phyloP scores from a whole-genome alignment of 139 green algal species.

The Haematococcus sp. region DNA sequence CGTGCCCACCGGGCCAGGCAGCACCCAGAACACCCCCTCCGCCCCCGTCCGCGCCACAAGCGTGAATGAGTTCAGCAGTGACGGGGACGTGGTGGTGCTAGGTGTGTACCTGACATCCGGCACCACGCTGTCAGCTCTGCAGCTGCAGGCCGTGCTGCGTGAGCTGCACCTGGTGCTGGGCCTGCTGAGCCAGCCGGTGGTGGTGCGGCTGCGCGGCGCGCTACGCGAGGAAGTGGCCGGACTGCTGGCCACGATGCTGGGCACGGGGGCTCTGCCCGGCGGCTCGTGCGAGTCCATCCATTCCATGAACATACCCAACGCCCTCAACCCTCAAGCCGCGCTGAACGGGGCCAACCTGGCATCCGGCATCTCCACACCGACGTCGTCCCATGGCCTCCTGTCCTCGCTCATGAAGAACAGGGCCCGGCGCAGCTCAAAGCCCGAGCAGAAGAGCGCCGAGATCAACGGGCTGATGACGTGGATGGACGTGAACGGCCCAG shows the following conservation, averaged over 20 bases:
- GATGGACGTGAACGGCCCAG: too few relatives aligned
- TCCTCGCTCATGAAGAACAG: too few relatives aligned
- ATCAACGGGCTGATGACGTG: too few relatives aligned
- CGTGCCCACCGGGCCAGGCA: background rate
- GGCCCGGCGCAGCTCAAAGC: too few relatives aligned
- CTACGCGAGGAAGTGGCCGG: background rate
- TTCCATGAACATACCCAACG: too few relatives aligned
- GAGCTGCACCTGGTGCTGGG: constrained; percentile 14
- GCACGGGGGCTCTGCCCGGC: background rate
- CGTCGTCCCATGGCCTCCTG: too few relatives aligned
- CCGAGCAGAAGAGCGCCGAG: too few relatives aligned
- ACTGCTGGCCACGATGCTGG: background rate
- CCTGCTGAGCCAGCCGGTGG: background rate
- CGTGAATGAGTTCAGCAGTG: too few relatives aligned
- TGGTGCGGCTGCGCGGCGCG: background rate
- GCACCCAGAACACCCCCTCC: background rate
- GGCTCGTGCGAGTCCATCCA: background rate
- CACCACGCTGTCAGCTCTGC: background rate
- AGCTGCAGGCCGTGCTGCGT: constrained; percentile 10
- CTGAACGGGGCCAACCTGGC: too few relatives aligned
- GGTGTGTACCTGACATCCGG: constrained; percentile 9
- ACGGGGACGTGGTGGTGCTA: background rate
- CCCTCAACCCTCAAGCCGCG: too few relatives aligned
- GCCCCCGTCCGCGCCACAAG: too few relatives aligned
- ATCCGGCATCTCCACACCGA: too few relatives aligned